These are phyloP conservation scores for Myriosclerotinia curreyana DNA, from an alignment of 2,329 filamentous ascomycete species.

Conservation along the genomic window DNA sequence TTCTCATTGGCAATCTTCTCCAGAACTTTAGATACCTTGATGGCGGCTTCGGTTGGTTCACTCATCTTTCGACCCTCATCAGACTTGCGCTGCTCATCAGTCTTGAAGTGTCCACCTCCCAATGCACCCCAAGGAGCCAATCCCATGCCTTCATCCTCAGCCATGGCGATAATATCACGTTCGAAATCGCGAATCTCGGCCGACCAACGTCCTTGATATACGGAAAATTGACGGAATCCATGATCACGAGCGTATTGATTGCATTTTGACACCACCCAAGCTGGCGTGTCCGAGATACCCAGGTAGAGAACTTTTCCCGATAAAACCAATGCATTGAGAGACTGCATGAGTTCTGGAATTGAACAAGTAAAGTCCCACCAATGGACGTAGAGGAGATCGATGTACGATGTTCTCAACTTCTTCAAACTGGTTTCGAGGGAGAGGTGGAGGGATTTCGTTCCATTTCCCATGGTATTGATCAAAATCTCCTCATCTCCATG, in stretches of 20 bases:
- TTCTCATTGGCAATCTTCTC: slow-evolving; percentile 58
- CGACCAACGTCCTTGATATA: slow-evolving; percentile 66
- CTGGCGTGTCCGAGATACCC: slow-evolving; percentile 65
- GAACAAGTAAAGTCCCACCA: slow-evolving; percentile 68
- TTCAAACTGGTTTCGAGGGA: slow-evolving; percentile 55
- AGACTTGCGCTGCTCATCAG: slow-evolving; percentile 44
- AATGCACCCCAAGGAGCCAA: slow-evolving; percentile 55
- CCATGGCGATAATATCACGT: slow-evolving; percentile 61
- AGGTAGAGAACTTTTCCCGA: slow-evolving; percentile 65
- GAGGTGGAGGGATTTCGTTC: slow-evolving; percentile 56
- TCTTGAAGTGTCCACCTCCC: slow-evolving; percentile 50
- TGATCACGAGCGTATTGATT: slow-evolving; percentile 69
- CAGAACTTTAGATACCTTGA: slow-evolving; percentile 45
- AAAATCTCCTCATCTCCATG: slow-evolving; percentile 36
- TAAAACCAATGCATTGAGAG: slow-evolving; percentile 57
- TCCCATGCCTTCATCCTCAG: slow-evolving; percentile 54
- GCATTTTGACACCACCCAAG: slow-evolving; percentile 65
- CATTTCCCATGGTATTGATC: slow-evolving; percentile 57
- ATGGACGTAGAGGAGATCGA: slow-evolving; percentile 63
- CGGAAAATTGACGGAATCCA: slow-evolving; percentile 65
- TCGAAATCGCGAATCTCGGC: slow-evolving; percentile 62
- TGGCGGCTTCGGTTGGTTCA: slow-evolving; percentile 48
- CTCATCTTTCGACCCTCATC: slow-evolving; percentile 39
- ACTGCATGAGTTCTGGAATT: slow-evolving; percentile 66
- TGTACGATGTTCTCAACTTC: slow-evolving; percentile 65